Evolutionary conservation across 805 yeast species (phyloP).

Genomic region (Candida nanaspora): DNA sequence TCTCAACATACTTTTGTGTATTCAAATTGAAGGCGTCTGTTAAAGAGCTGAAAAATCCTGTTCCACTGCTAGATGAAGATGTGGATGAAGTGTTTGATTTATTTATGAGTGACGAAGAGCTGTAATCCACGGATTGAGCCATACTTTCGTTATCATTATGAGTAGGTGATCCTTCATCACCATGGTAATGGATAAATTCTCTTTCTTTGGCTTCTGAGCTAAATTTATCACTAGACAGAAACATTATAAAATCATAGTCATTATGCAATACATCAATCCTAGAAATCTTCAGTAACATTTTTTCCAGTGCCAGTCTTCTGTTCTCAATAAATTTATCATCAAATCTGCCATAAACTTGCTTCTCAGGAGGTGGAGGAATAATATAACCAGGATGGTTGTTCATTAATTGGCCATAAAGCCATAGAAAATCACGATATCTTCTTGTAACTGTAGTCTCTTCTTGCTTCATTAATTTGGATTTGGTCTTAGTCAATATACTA

Average conservation of each 20-base stretch:
- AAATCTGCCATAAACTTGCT: conserved; percentile 88
- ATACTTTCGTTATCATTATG: conserved; percentile 10
- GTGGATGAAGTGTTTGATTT: conserved; percentile 8
- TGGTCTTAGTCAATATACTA: conserved; percentile 58
- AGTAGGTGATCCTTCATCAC: conserved; percentile 23
- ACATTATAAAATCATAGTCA: conserved; percentile 73
- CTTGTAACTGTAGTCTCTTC: conserved; percentile 59
- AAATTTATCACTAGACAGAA: conserved; percentile 70
- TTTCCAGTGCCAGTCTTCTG: conserved; percentile 76
- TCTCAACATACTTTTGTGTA: conserved; percentile 60
- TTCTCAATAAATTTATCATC: conserved; percentile 85
- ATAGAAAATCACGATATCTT: conserved; percentile 86
- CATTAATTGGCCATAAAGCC: conserved; percentile 87
- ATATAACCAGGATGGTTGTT: conserved; percentile 84
- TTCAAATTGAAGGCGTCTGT: conserved; percentile 59
- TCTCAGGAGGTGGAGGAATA: conserved; percentile 94
- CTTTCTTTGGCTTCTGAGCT: conserved; percentile 60
- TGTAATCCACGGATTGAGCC: conserved; percentile 11
- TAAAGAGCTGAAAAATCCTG: conserved; percentile 65
- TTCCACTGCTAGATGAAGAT: conserved; percentile 22
- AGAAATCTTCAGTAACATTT: conserved; percentile 74
- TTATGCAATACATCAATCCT: conserved; percentile 45
- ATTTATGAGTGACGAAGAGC: conserved; percentile 21
- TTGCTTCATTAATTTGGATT: conserved; percentile 28
- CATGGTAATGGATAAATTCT: conserved; percentile 36